phyloP scores from a whole-genome alignment of 495 filamentous ascomycete genomes.

The Penicillium fimorum region DNA sequence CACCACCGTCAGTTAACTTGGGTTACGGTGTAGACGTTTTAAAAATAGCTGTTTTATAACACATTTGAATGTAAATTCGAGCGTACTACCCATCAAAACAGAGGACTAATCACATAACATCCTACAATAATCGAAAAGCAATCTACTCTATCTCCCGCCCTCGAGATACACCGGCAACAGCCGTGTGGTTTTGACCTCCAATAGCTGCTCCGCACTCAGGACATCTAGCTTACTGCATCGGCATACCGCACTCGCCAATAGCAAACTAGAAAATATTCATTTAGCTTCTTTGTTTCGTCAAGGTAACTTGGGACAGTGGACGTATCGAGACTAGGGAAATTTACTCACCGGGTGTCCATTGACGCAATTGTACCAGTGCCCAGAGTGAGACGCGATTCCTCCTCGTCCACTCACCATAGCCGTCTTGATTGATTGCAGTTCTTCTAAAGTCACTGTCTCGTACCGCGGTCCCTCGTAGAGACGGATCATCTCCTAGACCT shows the following conservation, averaged over 20 bases:
- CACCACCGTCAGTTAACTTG: no score
- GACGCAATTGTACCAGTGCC: conserved; percentile 22
- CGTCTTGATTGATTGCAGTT: conserved; percentile 13
- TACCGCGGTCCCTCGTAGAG: conserved; percentile 14
- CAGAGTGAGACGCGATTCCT: conserved; percentile 18
- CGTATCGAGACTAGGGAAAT: neutral
- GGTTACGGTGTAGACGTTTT: no score
- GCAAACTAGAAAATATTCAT: conserved; percentile 7
- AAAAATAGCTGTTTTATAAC: no score
- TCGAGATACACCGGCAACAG: conserved; percentile 15
- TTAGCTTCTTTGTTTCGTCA: no score
- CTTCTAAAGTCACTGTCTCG: conserved; percentile 13
- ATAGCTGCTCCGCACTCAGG: conserved; percentile 16
- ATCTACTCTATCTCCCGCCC: conserved; percentile 36
- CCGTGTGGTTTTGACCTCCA: conserved; percentile 11
- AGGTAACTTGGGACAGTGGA: no score
- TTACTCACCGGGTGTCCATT: conserved; percentile 20
- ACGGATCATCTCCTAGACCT: conserved; percentile 10
- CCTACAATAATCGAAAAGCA: neutral
- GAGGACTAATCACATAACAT: no score
- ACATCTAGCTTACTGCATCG: conserved; percentile 18
- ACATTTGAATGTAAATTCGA: no score
- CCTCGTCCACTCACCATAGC: conserved; percentile 16
- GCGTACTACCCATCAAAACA: no score
- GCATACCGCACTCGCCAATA: conserved; percentile 20